Evolutionary conservation across 2,329 filamentous ascomycete genomes (phyloP).

Genomic region (Diaporthe capsici): DNA sequence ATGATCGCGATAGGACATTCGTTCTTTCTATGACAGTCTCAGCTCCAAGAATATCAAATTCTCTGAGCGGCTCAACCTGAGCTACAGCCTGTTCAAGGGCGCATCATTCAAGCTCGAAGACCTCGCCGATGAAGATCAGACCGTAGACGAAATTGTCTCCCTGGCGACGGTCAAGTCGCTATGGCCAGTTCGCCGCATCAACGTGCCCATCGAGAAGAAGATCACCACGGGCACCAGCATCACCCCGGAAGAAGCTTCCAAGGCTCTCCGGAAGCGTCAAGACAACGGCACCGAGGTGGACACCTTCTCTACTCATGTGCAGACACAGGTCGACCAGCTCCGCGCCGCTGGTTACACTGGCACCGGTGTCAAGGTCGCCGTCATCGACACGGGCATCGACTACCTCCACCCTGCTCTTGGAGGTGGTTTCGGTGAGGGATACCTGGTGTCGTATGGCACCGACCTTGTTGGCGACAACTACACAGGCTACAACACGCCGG

Average conservation of each 20-base stretch:
- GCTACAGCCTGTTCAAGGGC: constrained; percentile 45
- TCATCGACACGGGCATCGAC: constrained; percentile 56
- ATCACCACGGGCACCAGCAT: constrained; percentile 20
- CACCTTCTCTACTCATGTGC: constrained; percentile 47
- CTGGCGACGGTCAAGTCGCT: constrained; percentile 47
- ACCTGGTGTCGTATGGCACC: constrained; percentile 32
- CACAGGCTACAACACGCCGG: constrained; percentile 19
- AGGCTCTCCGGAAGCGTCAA: constrained; percentile 14
- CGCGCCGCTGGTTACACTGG: constrained; percentile 51
- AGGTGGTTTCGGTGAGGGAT: constrained; percentile 54
- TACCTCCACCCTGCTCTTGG: constrained; percentile 58
- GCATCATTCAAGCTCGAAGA: constrained; percentile 43
- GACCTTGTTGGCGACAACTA: constrained; percentile 35
- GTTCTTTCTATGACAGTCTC: constrained; percentile 43
- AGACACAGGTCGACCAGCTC: constrained; percentile 50
- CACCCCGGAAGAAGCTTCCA: constrained; percentile 5
- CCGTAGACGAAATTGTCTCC: constrained; percentile 44
- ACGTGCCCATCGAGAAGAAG: constrained; percentile 32
- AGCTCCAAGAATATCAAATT: constrained; percentile 39
- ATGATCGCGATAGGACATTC: constrained; percentile 27
- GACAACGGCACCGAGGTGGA: constrained; percentile 28
- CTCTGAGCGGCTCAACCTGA: constrained; percentile 43
- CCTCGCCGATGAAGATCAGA: constrained; percentile 31
- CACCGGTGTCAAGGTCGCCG: constrained; percentile 50
- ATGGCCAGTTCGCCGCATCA: constrained; percentile 49